A percentile compares a stretch with the other conserved stretches of the same genome.
phyloP scores from a whole-genome alignment of 2,329 filamentous ascomycete genomes.

The Aspergillus awamori region DNA sequence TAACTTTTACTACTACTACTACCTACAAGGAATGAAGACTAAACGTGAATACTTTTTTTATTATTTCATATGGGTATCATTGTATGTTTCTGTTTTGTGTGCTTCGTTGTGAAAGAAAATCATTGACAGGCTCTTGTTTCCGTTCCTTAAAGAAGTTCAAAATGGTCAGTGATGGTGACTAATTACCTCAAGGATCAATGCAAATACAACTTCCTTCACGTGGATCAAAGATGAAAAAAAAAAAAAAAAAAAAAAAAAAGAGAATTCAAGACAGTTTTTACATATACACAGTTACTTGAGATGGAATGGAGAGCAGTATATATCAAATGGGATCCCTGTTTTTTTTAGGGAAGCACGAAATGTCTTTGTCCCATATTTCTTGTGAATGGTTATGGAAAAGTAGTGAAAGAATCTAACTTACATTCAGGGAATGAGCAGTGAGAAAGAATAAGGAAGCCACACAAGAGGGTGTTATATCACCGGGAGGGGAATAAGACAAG shows the following conservation, averaged over 20 bases:
- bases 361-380: conserved; percentile 10
- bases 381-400: conserved; percentile 9
- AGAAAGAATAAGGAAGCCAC: conserved; percentile 13
- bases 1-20: no score
- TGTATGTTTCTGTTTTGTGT: background rate
- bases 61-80: background rate
- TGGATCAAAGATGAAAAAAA: background rate
- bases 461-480: conserved; percentile 8
- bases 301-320: no score
- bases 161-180: background rate
- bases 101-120: no score
- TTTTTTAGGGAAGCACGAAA: background rate
- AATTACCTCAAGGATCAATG: background rate
- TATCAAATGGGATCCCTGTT: background rate
- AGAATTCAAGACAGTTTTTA: no score
- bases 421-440: conserved; percentile 15
- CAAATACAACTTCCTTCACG: background rate
- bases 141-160: no score
- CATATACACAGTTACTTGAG: no score
- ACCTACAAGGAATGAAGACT: no score
- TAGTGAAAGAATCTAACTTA: conserved; percentile 18
- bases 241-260: no score
- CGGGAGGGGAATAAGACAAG: conserved; percentile 3
- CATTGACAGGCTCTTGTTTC: no score
- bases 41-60: no score